Conservation (phyloP, 202 grass and related monocot species). For the Panicum hallii region DNA sequence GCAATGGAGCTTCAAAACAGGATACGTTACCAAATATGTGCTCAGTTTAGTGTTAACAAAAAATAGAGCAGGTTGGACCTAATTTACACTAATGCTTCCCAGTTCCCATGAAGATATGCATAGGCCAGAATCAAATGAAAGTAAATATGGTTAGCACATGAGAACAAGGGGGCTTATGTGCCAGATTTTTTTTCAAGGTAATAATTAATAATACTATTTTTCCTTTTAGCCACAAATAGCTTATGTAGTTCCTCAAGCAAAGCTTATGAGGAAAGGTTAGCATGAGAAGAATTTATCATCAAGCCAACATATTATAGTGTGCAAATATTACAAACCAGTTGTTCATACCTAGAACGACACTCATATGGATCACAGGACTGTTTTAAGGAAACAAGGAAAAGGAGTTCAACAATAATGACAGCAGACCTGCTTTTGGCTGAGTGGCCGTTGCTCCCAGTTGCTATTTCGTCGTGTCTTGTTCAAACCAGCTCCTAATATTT, state of each 20-base stretch:
- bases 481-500: slow-evolving; percentile 89
- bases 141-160: background rate
- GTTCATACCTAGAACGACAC: slow-evolving; percentile 18
- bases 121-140: slow-evolving; percentile 28
- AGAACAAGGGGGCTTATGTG: background rate
- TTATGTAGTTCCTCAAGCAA: background rate
- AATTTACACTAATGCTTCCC: slow-evolving; percentile 7
- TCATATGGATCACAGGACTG: slow-evolving; percentile 16
- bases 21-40: background rate
- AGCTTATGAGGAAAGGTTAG: background rate
- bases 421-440: slow-evolving; percentile 83
- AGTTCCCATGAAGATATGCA: background rate
- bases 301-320: background rate
- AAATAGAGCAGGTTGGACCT: slow-evolving; percentile 1
- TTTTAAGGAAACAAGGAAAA: slow-evolving; percentile 31
- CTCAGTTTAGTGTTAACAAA: background rate
- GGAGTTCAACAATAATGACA: background rate
- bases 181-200: background rate
- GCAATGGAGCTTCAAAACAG: background rate
- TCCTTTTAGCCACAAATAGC: background rate
- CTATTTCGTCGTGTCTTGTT: slow-evolving; percentile 87
- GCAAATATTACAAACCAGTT: slow-evolving; percentile 1
- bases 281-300: background rate
- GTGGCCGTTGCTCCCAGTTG: slow-evolving; percentile 90
- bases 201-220: background rate